Conservation (phyloP, 140 eudicot genomes). For the Ambrosia hybrid region DNA sequence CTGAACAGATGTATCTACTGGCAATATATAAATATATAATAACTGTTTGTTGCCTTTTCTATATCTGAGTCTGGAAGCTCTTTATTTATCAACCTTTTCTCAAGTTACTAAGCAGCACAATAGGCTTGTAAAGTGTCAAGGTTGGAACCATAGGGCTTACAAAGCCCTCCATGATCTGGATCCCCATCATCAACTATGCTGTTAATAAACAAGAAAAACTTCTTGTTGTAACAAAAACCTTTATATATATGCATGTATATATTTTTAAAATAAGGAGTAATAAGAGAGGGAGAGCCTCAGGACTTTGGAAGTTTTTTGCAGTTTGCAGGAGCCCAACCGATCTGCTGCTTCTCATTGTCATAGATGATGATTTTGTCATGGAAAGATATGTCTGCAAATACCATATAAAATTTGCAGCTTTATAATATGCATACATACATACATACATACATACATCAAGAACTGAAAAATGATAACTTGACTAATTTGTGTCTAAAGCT, state of each 20-base stretch:
- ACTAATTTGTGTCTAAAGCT: neutral
- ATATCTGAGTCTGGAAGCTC: constrained; percentile 1
- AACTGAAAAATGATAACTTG: neutral
- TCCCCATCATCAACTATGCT: constrained; percentile 39
- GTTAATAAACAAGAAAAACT: constrained; percentile 50
- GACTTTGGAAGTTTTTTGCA: constrained; percentile 63
- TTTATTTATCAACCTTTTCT: constrained; percentile 27
- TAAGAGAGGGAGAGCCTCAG: constrained; percentile 26
- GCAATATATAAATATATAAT: constrained; percentile 27
- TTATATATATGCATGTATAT: neutral
- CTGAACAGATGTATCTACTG: constrained; percentile 33
- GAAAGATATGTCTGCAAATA: constrained; percentile 72
- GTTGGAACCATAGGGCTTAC: constrained; percentile 33
- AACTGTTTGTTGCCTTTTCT: constrained; percentile 11
- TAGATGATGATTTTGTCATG: constrained; percentile 83
- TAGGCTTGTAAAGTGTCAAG: constrained; percentile 28
- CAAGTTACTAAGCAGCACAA: constrained; percentile 33
- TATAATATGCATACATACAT: neutral
- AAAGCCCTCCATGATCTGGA: constrained; percentile 23
- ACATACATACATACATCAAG: neutral
- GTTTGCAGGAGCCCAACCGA: constrained; percentile 82
- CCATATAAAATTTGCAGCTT: constrained; percentile 7
- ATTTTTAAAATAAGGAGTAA: constrained; percentile 21
- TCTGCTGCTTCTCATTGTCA: constrained; percentile 73
- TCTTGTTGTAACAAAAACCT: constrained; percentile 41